These are phyloP conservation scores for Aspergillus sp. DNA, from an alignment of 2,329 filamentous ascomycete genomes.

Conservation along the genomic window DNA sequence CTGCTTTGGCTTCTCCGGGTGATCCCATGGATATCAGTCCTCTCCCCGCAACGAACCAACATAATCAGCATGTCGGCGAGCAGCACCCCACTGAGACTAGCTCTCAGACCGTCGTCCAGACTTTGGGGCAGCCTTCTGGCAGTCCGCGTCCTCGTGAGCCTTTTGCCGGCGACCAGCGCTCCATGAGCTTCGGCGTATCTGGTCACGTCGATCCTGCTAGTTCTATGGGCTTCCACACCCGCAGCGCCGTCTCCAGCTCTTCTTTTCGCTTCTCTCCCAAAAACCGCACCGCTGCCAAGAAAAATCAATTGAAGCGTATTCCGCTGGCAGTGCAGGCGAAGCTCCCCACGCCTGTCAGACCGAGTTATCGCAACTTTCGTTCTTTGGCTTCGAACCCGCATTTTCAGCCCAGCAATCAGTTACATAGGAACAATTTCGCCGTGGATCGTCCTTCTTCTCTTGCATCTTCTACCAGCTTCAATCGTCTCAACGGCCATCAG, in stretches of 20 bases:
- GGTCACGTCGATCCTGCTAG: not conserved
- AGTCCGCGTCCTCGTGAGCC: not conserved
- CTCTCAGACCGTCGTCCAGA: not conserved
- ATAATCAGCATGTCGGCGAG: not conserved
- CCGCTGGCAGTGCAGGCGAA: not conserved
- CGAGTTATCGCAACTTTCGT: not conserved
- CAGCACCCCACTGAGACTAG: not conserved
- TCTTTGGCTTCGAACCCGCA: not conserved
- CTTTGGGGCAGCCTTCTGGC: not conserved
- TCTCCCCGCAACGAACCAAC: not conserved
- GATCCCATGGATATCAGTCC: slow-evolving; percentile 14
- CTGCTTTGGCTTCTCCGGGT: not conserved
- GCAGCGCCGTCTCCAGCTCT: not conserved
- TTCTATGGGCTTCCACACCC: not conserved
- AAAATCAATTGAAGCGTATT: not conserved
- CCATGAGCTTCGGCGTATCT: not conserved
- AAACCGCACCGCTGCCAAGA: not conserved
- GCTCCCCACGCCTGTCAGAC: not conserved
- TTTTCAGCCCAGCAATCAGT: not conserved
- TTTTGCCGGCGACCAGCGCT: not conserved
- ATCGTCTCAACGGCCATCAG: not conserved
- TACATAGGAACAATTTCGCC: not conserved
- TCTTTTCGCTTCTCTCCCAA: not conserved
- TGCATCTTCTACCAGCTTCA: not conserved
- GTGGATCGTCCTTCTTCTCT: not conserved